Evolutionary conservation across 1,139 yeast species (phyloP), one percentile per base, ranked within the genome.

Genomic region (Pneumocystis wakefieldiae): DNA sequence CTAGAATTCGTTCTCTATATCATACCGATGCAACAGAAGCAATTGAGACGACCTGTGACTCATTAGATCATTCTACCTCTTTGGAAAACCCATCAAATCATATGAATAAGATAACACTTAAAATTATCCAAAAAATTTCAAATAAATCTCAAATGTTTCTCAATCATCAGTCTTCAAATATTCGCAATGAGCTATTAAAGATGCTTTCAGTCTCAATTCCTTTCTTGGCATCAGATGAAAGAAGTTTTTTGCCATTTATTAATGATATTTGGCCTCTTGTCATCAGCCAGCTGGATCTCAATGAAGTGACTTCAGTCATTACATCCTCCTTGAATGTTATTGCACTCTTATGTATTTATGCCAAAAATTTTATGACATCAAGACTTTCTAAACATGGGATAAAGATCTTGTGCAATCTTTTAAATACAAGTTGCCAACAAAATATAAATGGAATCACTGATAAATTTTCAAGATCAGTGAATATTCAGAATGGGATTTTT

Each of bases 121-220:
- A 70, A 71, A 75, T 85, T 1, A 74, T 86, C 0, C 81, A 84
- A 63, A 81, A 82, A 64, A 83, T 92, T 10, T 78, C 83, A 64
- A 80, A 78, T 14, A 88, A 89, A 70, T 85, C 94, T 1, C 85
- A 87, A 65, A 74, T 86, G 64, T 77, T 89, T 62, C 73, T 89
- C 53, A 82, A 89, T 1, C 94, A 88, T 68, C 82, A 83, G 0
- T 85, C 95, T 0, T 72, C 78, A 6, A 73, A 77, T 1, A 73
- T 91, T 38, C 80, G 82, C 62, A 71, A 80, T 12, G 84, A 82
- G 65, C 79, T 89, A 7, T 72, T 90, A 60, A 76, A 74, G 36
- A 78, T 87, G 0, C 73, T 85, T 48, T 70, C 73, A 2, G 73
- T 76, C 19, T 74, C 82, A 0, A 74, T 85, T 42, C 89, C 91